Percentiles rank a stretch among this genome's conserved stretches.
phyloP scores from a whole-genome alignment of 1,139 yeast species.

The Geotrichum siamense region DNA sequence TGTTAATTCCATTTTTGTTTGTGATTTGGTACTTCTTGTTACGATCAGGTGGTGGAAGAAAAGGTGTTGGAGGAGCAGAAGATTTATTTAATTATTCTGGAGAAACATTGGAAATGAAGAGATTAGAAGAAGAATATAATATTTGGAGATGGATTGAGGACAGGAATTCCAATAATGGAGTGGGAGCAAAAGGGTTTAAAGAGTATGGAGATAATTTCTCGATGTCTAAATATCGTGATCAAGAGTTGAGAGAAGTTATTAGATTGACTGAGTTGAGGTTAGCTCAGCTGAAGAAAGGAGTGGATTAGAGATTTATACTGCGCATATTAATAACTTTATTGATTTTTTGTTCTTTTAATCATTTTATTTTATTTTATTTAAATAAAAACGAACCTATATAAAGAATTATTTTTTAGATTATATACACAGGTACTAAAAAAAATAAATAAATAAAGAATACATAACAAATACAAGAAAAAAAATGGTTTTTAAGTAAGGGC shows the following conservation, averaged over 20 bases:
- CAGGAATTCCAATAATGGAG: conserved; percentile 34
- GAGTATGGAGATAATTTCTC: not conserved
- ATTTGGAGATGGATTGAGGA: conserved; percentile 80
- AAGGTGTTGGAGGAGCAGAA: not conserved
- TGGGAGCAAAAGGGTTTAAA: not conserved
- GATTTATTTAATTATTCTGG: not conserved
- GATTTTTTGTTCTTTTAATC: no score
- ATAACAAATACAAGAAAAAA: no score
- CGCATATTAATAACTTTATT: no score
- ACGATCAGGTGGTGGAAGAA: not conserved
- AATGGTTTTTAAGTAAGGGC: no score
- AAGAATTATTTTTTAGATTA: no score
- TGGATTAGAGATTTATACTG: no score
- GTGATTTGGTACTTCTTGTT: conserved; percentile 26
- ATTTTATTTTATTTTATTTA: no score
- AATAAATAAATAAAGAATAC: no score
- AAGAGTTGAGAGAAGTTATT: conserved; percentile 50
- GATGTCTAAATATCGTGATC: conserved; percentile 34
- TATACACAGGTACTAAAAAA: no score
- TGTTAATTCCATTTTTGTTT: conserved; percentile 20
- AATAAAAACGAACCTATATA: no score
- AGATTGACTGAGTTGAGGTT: conserved; percentile 48
- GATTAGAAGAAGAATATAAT: conserved; percentile 49
- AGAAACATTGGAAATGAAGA: conserved; percentile 15
- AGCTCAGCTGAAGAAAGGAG: conserved; percentile 33